Base-by-base conservation (phyloP, 2,329 filamentous ascomycete species). In the Colletotrichum filicis region DNA sequence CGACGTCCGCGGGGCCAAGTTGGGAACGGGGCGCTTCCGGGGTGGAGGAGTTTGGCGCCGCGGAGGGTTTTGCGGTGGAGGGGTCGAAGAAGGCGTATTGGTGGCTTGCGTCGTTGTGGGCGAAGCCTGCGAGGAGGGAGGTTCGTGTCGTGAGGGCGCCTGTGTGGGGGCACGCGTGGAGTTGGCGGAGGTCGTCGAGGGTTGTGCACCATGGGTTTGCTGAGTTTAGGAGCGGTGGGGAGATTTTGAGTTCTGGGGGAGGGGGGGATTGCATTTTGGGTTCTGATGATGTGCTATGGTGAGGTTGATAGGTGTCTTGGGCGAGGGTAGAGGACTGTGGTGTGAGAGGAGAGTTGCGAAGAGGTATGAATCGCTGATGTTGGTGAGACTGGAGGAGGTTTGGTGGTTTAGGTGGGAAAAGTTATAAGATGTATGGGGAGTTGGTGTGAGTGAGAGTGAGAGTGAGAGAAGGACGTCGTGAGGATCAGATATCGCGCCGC, bases 121-220 rank as follows among this genome's bases (percentile, higher is more conserved):
- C 79, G 79, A 95, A 95, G 53, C 92, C 92, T 9, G 84, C 75
- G 19, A 93, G 80, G 6, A 94, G 86, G 3, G 90, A 90, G 1
- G 94, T 96, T 14, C 94, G 87, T 2, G 91, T 94, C 1, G 94
- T 95, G 37, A 95, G 89, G 16, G 93, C 93, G 72, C 94, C 94
- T 0, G 92, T 95, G 66, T 89, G 83, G 0, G 88, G 84, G 62
- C 86, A 91, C 35, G 84, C 79, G 78, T 93, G 93, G 7, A 95
- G 88, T 2, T 82, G 82, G 52, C 84, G 80, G 4, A 95, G 87
- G 75, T 95, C 89, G 5, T 87, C 84, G 5, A 88, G 80, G 3
- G 88, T 90, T 0, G 92, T 94, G 30, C 93, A 93, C 93, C 93
- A 95, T 0, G 93, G 93, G 62, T 90, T 92, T 35, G 94, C 90